These are phyloP conservation scores for Psidium friedrichsthalianum DNA, from an alignment of 345 rosid genomes.

Conservation along the genomic window DNA sequence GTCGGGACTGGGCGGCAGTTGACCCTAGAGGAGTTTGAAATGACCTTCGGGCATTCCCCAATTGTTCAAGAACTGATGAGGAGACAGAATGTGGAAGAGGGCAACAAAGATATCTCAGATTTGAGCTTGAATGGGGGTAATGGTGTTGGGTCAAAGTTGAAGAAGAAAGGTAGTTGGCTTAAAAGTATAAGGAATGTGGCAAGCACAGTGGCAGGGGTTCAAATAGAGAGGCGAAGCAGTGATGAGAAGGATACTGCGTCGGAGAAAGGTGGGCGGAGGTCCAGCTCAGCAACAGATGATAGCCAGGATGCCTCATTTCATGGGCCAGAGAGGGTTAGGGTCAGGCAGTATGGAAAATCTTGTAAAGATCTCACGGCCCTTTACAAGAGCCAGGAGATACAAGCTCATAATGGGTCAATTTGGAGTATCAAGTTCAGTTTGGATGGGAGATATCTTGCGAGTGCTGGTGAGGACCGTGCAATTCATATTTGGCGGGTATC, in stretches of 20 bases:
- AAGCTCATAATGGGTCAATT: constrained; percentile 83
- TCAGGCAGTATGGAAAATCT: constrained; percentile 73
- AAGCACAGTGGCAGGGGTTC: constrained; percentile 25
- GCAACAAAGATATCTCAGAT: constrained; percentile 30
- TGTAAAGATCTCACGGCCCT: constrained; percentile 73
- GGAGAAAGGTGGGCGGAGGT: constrained; percentile 85
- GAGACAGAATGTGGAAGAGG: constrained; percentile 82
- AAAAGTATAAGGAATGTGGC: constrained; percentile 73
- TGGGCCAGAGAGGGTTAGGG: constrained; percentile 82
- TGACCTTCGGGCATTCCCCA: constrained; percentile 85
- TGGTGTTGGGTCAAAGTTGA: constrained; percentile 33
- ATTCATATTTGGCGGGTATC: constrained; percentile 85
- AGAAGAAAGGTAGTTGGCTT: constrained; percentile 79
- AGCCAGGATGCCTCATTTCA: constrained; percentile 81
- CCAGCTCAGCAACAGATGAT: constrained; percentile 93
- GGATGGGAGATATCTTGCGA: constrained; percentile 91
- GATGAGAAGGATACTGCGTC: constrained; percentile 90
- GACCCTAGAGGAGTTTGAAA: constrained; percentile 93
- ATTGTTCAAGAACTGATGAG: constrained; percentile 95
- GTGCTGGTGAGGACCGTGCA: constrained; percentile 90
- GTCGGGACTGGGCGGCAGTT: constrained; percentile 79
- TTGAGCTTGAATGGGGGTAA: constrained; percentile 17
- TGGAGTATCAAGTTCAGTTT: constrained; percentile 94
- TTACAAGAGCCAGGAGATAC: constrained; percentile 87
- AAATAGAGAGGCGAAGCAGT: constrained; percentile 75